Percentiles rank a stretch among this genome's conserved stretches.
Evolutionary conservation across 2,329 filamentous ascomycete genomes (phyloP).

Genomic region (Trichophyton mentagrophytes): DNA sequence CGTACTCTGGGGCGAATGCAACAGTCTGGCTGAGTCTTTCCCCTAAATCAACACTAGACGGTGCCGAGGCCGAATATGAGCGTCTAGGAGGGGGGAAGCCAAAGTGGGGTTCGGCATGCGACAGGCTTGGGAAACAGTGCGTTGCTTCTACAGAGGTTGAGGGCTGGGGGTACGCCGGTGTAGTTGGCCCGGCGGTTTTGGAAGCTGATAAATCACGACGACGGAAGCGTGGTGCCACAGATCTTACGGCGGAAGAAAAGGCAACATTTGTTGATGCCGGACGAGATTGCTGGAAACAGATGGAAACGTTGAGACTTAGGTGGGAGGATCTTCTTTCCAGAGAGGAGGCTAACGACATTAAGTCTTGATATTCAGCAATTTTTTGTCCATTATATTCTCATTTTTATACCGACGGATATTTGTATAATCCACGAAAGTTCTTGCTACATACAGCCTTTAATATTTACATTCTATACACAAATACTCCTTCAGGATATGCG

Average conservation of each 20-base stretch:
- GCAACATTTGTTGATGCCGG: slow-evolving; percentile 30
- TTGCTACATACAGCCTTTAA: background rate
- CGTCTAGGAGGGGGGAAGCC: slow-evolving; percentile 48
- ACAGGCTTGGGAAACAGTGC: slow-evolving; percentile 44
- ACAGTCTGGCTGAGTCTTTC: slow-evolving; percentile 68
- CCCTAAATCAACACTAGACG: slow-evolving; percentile 36
- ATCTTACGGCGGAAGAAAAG: slow-evolving; percentile 40
- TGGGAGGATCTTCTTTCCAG: slow-evolving; percentile 30
- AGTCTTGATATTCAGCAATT: background rate
- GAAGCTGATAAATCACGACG: slow-evolving; percentile 41
- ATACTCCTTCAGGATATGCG: too few species aligned
- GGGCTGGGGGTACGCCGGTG: slow-evolving; percentile 62
- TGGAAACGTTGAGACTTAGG: slow-evolving; percentile 30
- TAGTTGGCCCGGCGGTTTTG: slow-evolving; percentile 38
- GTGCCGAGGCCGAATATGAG: slow-evolving; percentile 32
- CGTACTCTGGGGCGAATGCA: slow-evolving; percentile 63
- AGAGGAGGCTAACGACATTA: slow-evolving; percentile 15
- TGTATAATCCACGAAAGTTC: background rate
- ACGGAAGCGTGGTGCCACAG: slow-evolving; percentile 45
- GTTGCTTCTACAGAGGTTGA: slow-evolving; percentile 71
- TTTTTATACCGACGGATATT: background rate
- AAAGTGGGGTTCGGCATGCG: slow-evolving; percentile 77
- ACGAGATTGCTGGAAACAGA: slow-evolving; percentile 29
- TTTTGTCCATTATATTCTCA: background rate
- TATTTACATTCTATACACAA: background rate